Evolutionary conservation across 768 basidiomycete species (phyloP), one percentile per base, ranked within the genome.

Genomic region (Auricularia sp.): DNA sequence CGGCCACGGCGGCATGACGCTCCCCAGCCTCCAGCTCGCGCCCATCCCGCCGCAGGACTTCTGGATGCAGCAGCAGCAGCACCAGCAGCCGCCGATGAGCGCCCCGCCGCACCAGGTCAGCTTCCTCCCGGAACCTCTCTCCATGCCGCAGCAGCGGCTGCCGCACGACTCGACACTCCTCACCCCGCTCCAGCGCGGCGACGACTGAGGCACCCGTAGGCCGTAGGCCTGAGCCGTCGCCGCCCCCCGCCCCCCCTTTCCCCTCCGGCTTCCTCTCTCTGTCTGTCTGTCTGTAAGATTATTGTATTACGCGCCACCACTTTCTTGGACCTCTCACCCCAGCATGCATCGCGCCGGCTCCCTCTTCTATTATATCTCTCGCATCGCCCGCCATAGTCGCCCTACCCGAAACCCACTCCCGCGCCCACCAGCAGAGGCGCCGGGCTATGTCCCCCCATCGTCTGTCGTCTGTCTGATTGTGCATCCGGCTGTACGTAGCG

Each of bases 101-200:
- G 56, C 56, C 8, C 56, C 56, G 56, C 56, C 56, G 56, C 56
- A 59, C 29, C 56, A 24, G 56, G 16, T 59, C 56, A 29, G 16
- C 14, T 59, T 29, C 56, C 24, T 59, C 56, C 56, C 21, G 13
- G 56, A 59, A 4, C 56, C 56, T 8, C 56, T 59, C 24, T 4
- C 6, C 29, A 14, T 29, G 16, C 56, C 56, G 7, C 56, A 59
- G 34, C 56, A 59, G 47, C 47, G 47, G 47, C 77, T 89, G 35
- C 83, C 86, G 18, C 75, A 83, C 36, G 82, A 85, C 70, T 88
- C 85, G 74, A 89, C 85, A 33, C 78, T 90, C 63, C 77, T 90
- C 67, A 89, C 88, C 37, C 87, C 89, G n/a, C 47, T 51, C 47
- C 47, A 51, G 21, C 47, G 47, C 21, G 21, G 47, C 47, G 47